These are phyloP conservation scores for Ophiostoma himal-ulmi DNA, from an alignment of 2,329 filamentous ascomycete species.

Conservation along the genomic window DNA sequence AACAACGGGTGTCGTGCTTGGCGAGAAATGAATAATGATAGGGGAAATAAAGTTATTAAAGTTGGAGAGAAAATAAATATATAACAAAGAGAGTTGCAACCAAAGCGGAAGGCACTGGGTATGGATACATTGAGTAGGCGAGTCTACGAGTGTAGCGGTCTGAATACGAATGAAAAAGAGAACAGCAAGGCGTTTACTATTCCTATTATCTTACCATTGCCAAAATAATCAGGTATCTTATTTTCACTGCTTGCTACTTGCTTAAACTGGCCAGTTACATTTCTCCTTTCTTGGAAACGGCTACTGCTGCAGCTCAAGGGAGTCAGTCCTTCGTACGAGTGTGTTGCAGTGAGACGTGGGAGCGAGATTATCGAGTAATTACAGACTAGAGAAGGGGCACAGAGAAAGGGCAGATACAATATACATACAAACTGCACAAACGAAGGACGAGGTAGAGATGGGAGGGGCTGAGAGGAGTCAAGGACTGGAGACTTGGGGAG, in stretches of 20 bases:
- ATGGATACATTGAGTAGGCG: background rate
- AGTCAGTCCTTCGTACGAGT: conserved; percentile 7
- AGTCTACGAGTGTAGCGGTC: conserved; percentile 3
- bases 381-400: background rate
- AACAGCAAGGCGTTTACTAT: background rate
- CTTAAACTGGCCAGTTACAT: background rate
- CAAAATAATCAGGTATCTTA: background rate
- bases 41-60: background rate
- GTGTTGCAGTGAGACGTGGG: conserved; percentile 1
- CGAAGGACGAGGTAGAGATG: background rate
- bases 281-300: conserved; percentile 5
- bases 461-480: background rate
- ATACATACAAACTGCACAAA: background rate
- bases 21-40: background rate
- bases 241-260: background rate
- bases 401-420: background rate
- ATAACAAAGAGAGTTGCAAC: background rate
- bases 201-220: no score
- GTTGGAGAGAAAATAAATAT: background rate
- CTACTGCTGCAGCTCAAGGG: conserved; percentile 5
- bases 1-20: conserved; percentile 14
- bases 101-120: conserved; percentile 6
- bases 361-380: background rate
- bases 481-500: background rate
- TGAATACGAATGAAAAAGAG: background rate